Base-by-base conservation (phyloP, 441 rosid genomes). In the Monsonia emarginata region DNA sequence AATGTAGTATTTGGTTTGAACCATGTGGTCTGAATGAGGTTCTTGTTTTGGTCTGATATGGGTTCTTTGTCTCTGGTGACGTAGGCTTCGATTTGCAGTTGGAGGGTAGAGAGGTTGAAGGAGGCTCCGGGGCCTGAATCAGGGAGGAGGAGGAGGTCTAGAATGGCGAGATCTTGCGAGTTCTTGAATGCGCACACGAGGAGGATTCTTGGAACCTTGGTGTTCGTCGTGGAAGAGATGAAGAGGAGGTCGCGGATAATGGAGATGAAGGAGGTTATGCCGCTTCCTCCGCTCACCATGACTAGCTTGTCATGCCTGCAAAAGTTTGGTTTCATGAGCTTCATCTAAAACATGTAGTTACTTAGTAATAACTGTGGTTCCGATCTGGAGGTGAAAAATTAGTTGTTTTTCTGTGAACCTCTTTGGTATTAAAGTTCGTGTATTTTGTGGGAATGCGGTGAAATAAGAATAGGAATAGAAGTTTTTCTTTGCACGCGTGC, bases 271-370 rank as follows among this genome's bases (percentile, higher is more conserved):
- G 97, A 90, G 16, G 93, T 86, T 6, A 94, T 84, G 11, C 98
- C 98, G 66, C 97, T 94, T 58, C 98, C 97, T 78, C 98, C 98
- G n/a, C 98, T 82, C 72, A 94, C 86, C 97, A 90, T 81, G 56
- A 90, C 89, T 3, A 94, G 76, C 24, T 68, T 79, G 26, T 86
- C 96, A 21, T 89, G 88, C 88, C 96, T 88, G 64, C n/a, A 16
- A 46, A 36, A 5, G 42, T 6, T 38, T 10, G 44, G 44, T 6
- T n/a, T n/a, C n/a, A n/a, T n/a, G n/a, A n/a, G n/a, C n/a, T n/a
- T n/a, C n/a, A n/a, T n/a, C n/a, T n/a, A n/a, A n/a, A n/a, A n/a
- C n/a, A n/a, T n/a, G n/a, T n/a, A n/a, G n/a, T n/a, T n/a, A n/a
- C n/a, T n/a, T n/a, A n/a, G n/a, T n/a, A n/a, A n/a, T n/a, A n/a